Conservation (phyloP, 129 eudicot genomes). For the Erigeron canadensis region DNA sequence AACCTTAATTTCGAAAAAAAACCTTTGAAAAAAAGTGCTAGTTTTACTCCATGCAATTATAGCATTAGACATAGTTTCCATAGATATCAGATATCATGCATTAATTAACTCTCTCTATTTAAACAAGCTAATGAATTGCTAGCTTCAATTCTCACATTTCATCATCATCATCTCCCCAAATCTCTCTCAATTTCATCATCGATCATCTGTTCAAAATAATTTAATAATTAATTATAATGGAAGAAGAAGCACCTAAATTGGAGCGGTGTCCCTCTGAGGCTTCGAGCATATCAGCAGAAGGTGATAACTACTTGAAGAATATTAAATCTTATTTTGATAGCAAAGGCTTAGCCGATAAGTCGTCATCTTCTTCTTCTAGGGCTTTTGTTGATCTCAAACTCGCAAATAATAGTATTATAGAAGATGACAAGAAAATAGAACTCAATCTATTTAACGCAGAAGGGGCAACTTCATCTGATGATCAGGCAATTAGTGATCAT, state of each 20-base stretch:
- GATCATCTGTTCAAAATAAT: not conserved
- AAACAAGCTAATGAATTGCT: conserved; percentile 26
- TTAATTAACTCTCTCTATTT: conserved; percentile 44
- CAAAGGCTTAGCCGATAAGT: not conserved
- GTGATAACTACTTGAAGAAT: conserved; percentile 29
- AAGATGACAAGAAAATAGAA: conserved; percentile 39
- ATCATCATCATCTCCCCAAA: not conserved
- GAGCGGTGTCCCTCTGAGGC: conserved; percentile 54
- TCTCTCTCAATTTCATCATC: not conserved
- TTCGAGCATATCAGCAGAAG: conserved; percentile 60
- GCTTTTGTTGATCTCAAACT: conserved; percentile 41
- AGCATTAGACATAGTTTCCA: conserved; percentile 40
- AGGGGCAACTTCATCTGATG: conserved; percentile 28
- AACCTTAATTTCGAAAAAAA: too few species aligned
- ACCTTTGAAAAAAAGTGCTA: too few species aligned
- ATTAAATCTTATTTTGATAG: not conserved
- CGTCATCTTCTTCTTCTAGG: conserved; percentile 30
- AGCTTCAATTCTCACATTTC: too few species aligned
- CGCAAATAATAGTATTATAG: conserved; percentile 19
- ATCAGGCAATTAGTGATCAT: too few species aligned
- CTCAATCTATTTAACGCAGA: conserved; percentile 40
- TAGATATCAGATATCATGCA: conserved; percentile 46
- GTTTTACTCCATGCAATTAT: conserved; percentile 50
- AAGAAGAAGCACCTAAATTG: conserved; percentile 22
- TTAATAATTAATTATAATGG: conserved; percentile 14